A percentile compares a stretch with the other conserved stretches of the same genome.
phyloP scores from a whole-genome alignment of 371 early-diverging fungal genomes.

The Rhizopus microsporus region DNA sequence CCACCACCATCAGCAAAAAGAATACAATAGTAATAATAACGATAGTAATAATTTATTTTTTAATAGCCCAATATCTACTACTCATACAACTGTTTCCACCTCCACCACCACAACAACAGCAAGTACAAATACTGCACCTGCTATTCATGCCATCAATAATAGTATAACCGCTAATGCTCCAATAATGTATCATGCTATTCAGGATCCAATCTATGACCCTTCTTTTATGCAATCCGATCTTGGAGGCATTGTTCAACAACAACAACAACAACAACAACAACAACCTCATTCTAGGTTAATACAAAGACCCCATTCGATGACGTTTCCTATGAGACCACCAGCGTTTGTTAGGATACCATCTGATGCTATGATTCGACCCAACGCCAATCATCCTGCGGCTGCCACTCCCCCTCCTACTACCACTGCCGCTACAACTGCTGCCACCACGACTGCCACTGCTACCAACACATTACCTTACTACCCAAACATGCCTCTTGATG shows the following conservation, averaged over 20 bases:
- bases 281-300: conserved; percentile 1
- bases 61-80: neutral
- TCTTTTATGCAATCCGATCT: conserved; percentile 3
- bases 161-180: neutral
- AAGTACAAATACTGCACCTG: conserved; percentile 5
- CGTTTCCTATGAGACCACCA: conserved; percentile 2
- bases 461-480: too few relatives aligned
- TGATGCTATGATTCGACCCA: neutral
- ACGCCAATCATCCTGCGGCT: neutral
- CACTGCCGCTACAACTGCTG: neutral
- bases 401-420: neutral
- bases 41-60: neutral
- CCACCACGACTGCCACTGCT: too few relatives aligned
- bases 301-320: conserved; percentile 21
- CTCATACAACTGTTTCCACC: conserved; percentile 13
- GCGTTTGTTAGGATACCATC: neutral
- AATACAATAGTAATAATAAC: neutral
- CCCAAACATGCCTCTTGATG: too few relatives aligned
- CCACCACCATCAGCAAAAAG: conserved; percentile 9
- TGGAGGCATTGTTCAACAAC: conserved; percentile 7
- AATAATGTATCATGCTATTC: neutral
- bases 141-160: neutral
- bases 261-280: conserved; percentile 12
- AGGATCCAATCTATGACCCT: neutral
- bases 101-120: conserved; percentile 23